Evolutionary conservation across 2,329 filamentous ascomycete species (phyloP), one percentile per base, ranked within the genome.

Genomic region (Sporothrix dimorphospora): DNA sequence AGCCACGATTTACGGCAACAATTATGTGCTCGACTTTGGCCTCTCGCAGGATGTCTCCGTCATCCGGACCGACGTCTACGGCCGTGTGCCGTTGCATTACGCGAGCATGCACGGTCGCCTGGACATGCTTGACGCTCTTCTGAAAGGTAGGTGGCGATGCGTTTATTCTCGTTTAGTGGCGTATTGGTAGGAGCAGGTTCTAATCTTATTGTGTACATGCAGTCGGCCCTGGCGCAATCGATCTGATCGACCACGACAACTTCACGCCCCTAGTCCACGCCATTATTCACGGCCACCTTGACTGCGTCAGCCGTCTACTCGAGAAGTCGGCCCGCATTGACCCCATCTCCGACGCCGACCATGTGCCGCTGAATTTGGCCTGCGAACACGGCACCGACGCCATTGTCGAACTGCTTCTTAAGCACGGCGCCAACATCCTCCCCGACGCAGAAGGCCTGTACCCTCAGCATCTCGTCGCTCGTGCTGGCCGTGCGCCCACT

Each of bases 261-360:
- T 99, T 97, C 80, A 98, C 95, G 0, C 94, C 96, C 0, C 84
- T 99, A 61, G 96, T 99, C 72, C 96, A 98, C 81, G 92, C 94
- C 57, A 98, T 98, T 75, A 94, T 97, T 70, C 94, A 97, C 78
- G 91, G 92, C 30, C 91, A 96, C 74, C 84, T 95, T 24, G 87
- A 90, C 66, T 97, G 94, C 79, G 94, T 97, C 2, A 87, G 93
- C 79, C 88, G 89, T 69, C 86, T 99, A 57, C 88, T 99, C 27
- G 85, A 87, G 38, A 89, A 89, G 76, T 91, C 92, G 70, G 94
- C 95, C n/a, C 88, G 94, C 21, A 90, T 98, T 74, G 93, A 98
- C 76, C 94, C 94, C 0, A 86, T 89, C 0, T 93, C 94, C 5
- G 94, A 97, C 68, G 89, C 93, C 1, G 96, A 98, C 79, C 95